Evolutionary conservation across 139 green algal genomes (phyloP).

Genomic region (Micractinium conductrix): DNA sequence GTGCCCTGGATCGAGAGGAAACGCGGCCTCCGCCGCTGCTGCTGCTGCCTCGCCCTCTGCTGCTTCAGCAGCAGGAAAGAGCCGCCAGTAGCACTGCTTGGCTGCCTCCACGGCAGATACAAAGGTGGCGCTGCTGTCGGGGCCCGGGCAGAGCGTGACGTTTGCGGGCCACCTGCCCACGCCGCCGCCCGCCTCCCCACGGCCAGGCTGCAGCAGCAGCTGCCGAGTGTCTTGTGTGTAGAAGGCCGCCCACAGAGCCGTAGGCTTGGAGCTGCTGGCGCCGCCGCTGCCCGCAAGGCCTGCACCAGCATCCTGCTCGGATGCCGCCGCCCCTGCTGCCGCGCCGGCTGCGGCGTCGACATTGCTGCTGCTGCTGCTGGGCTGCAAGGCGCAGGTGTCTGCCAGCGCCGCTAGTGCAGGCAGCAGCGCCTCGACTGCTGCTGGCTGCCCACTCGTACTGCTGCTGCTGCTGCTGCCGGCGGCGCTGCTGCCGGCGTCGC

Average conservation of each 20-base stretch:
- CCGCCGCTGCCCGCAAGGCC: background rate
- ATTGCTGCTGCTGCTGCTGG: background rate
- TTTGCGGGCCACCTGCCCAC: slow-evolving; percentile 28
- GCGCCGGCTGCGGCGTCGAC: background rate
- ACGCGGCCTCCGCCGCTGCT: background rate
- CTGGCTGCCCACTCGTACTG: background rate
- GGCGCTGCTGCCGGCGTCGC: background rate
- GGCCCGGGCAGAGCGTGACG: slow-evolving; percentile 32
- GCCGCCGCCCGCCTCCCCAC: background rate
- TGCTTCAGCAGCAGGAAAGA: slow-evolving; percentile 6
- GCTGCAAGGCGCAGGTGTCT: background rate
- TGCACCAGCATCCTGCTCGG: background rate
- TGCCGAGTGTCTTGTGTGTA: slow-evolving; percentile 11
- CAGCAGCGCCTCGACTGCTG: slow-evolving; percentile 14
- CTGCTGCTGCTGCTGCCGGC: slow-evolving; percentile 9
- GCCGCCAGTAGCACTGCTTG: slow-evolving; percentile 31
- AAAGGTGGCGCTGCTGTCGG: slow-evolving; percentile 5
- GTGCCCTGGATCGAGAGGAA: background rate
- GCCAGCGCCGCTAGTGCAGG: slow-evolving; percentile 2
- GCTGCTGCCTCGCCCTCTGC: background rate
- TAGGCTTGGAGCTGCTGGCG: background rate
- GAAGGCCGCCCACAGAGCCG: slow-evolving; percentile 28
- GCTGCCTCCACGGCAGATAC: slow-evolving; percentile 22
- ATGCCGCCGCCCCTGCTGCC: background rate
- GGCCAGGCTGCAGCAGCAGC: background rate